Evolutionary conservation across 106 monocot genomes (phyloP).

Genomic region (Dendrobium huoshanense): DNA sequence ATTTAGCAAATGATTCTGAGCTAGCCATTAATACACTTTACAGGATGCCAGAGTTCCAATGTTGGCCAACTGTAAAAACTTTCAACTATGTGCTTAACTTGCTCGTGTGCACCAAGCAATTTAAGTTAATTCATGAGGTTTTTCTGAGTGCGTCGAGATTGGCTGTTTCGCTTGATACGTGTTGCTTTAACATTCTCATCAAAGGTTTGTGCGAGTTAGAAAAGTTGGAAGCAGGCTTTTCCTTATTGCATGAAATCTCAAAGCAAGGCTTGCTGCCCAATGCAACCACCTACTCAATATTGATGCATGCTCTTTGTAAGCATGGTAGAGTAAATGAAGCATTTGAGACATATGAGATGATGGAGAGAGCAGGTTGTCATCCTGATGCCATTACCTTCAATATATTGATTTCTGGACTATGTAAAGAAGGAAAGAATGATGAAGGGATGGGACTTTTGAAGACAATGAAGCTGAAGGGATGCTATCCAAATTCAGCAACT

Average conservation of each 20-base stretch:
- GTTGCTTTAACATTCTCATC: constrained; percentile 92
- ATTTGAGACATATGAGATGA: constrained; percentile 53
- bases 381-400: constrained; percentile 72
- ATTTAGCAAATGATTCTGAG: constrained; percentile 53
- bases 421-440: constrained; percentile 42
- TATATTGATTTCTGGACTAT: constrained; percentile 69
- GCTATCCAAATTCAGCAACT: constrained; percentile 72
- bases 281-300: constrained; percentile 56
- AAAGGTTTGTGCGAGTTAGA: constrained; percentile 64
- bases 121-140: constrained; percentile 55
- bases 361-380: constrained; percentile 47
- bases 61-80: constrained; percentile 67
- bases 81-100: constrained; percentile 81
- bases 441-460: constrained; percentile 65
- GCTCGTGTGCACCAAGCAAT: constrained; percentile 63
- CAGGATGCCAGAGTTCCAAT: constrained; percentile 70
- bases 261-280: constrained; percentile 73
- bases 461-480: constrained; percentile 59
- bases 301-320: constrained; percentile 70
- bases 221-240: constrained; percentile 56
- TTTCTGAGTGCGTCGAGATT: constrained; percentile 48
- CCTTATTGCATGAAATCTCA: constrained; percentile 75
- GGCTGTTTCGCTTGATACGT: constrained; percentile 67
- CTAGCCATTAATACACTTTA: constrained; percentile 47
- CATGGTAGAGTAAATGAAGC: constrained; percentile 52